Evolutionary conservation across 139 green algal species (phyloP).

Genomic region (Micromonas commoda): DNA sequence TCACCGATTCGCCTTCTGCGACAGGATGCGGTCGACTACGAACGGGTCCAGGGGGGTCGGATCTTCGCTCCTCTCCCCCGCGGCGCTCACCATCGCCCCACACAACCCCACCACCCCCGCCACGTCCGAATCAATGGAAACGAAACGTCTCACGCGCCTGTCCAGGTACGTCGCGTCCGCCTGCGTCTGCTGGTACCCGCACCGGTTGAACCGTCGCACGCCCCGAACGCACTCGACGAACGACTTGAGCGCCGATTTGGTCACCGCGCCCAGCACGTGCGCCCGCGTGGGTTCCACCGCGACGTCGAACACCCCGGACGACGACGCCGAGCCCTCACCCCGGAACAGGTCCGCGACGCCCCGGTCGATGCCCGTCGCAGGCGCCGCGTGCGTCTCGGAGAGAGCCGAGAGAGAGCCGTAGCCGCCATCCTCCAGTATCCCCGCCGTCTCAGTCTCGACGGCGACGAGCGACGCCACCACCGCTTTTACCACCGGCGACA

Average conservation of each 20-base stretch:
- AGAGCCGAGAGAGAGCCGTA: no score
- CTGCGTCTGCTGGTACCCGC: not conserved
- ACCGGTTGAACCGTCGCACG: no score
- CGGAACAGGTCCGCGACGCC: not conserved
- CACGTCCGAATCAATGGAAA: not conserved
- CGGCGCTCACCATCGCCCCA: not conserved
- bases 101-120: not conserved
- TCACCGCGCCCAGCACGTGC: not conserved
- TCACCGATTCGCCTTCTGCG: no score
- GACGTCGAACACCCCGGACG: not conserved
- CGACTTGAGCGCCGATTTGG: not conserved
- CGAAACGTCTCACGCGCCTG: not conserved
- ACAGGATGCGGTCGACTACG: not conserved
- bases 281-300: not conserved
- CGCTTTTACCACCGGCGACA: not conserved
- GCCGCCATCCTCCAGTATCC: slow-evolving; percentile 3
- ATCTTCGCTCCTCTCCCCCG: not conserved
- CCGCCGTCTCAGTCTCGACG: not conserved
- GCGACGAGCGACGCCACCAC: not conserved
- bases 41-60: not conserved
- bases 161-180: not conserved
- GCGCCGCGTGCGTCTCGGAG: no score
- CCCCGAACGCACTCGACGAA: slow-evolving; percentile 8
- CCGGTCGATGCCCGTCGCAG: not conserved
- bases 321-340: not conserved